These are phyloP conservation scores for Lolium perenne DNA, from an alignment of 176 grass and related monocot species.

Conservation along the genomic window DNA sequence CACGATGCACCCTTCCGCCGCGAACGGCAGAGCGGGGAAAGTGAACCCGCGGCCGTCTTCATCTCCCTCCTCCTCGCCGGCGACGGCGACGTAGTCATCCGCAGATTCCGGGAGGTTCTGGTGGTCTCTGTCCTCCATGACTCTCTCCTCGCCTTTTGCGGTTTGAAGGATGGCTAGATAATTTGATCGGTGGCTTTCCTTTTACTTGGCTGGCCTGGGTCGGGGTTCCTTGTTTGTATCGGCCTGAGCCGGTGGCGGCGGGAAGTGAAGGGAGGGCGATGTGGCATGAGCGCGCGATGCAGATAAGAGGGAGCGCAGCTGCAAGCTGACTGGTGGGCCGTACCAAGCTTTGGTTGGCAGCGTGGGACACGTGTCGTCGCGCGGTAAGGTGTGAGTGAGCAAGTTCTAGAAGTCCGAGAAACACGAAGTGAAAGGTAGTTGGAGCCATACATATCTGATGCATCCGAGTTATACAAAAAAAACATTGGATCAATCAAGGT, in stretches of 20 bases:
- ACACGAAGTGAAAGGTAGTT: no score
- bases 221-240: background rate
- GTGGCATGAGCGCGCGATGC: background rate
- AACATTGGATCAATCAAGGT: no score
- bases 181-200: background rate
- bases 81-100: background rate
- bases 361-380: background rate
- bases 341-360: rapidly evolving
- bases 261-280: background rate
- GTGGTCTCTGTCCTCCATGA: conserved; percentile 45
- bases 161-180: background rate
- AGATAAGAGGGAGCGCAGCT: background rate
- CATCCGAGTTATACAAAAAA: no score
- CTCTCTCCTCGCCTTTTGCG: background rate
- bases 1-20: conserved; percentile 36
- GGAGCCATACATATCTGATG: no score
- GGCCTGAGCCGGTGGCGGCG: conserved; percentile 26
- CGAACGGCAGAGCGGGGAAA: conserved; percentile 45
- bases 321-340: background rate
- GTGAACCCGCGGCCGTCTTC: conserved; percentile 40
- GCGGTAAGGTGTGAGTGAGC: background rate
- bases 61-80: background rate
- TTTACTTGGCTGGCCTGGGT: conserved; percentile 24
- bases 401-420: conserved; percentile 9
- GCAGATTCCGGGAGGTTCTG: background rate